These are phyloP conservation scores for Hypoxylon sp. DNA, from an alignment of 2,329 filamentous ascomycete species.

Conservation along the genomic window DNA sequence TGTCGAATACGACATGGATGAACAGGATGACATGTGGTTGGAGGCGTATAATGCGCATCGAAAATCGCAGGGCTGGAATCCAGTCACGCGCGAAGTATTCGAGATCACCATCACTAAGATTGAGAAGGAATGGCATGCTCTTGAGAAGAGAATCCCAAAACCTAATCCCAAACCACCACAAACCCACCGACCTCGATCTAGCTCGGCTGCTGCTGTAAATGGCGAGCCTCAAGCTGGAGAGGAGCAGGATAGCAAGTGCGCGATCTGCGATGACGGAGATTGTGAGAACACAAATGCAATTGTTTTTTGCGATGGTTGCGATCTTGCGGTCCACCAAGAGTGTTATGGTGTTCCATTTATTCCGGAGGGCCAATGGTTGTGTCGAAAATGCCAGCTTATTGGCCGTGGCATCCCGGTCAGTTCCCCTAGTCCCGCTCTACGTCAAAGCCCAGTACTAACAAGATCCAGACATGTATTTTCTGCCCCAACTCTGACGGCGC, in stretches of 20 bases:
- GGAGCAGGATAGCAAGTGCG: constrained; percentile 97
- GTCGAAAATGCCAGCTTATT: constrained; percentile 95
- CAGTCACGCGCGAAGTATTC: constrained; percentile 93
- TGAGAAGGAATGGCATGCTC: constrained; percentile 96
- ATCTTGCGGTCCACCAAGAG: constrained; percentile 97
- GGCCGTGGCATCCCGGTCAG: constrained; percentile 88
- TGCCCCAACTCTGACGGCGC: constrained; percentile 97
- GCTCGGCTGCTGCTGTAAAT: constrained; percentile 94
- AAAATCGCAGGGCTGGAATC: constrained; percentile 80
- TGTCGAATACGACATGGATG: constrained; percentile 99
- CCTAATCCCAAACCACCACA: constrained; percentile 96
- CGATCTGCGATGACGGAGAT: constrained; percentile 98
- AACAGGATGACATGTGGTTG: constrained; percentile 98
- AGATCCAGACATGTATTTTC: constrained; percentile 87
- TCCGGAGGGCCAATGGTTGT: constrained; percentile 98
- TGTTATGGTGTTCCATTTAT: constrained; percentile 99
- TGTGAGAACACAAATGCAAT: constrained; percentile 99
- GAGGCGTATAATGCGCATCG: constrained; percentile 85
- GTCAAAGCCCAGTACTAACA: constrained; percentile 27
- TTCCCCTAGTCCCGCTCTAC: constrained; percentile 40
- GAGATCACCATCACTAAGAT: constrained; percentile 99
- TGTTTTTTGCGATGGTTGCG: constrained; percentile 98
- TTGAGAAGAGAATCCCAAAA: constrained; percentile 97
- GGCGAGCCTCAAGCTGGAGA: constrained; percentile 90
- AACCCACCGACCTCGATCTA: constrained; percentile 91